Evolutionary conservation across 2,329 filamentous ascomycete species (phyloP).

Genomic region (Graphiopsis chlorocephala): DNA sequence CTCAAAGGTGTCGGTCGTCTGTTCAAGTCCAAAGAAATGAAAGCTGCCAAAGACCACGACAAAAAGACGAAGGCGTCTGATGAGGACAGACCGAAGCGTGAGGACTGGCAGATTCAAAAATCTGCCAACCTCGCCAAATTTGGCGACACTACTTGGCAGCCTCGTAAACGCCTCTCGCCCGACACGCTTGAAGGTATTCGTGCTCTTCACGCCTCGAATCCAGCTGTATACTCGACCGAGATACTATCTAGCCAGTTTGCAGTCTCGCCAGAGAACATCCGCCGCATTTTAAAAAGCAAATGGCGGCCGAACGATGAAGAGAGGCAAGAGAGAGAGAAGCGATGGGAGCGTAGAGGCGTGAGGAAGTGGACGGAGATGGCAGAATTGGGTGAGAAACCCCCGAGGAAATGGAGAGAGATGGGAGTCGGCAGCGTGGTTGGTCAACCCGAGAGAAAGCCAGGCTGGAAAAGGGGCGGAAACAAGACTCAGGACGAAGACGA

Average conservation of each 20-base stretch:
- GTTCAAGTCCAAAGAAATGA: neutral
- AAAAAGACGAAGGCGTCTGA: neutral
- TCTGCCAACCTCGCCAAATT: constrained; percentile 73
- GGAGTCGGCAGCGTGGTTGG: constrained; percentile 21
- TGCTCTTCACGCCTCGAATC: constrained; percentile 73
- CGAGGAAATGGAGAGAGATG: constrained; percentile 48
- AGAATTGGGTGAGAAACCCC: constrained; percentile 55
- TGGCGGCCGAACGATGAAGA: constrained; percentile 61
- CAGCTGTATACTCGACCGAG: constrained; percentile 70
- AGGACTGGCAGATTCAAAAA: constrained; percentile 75
- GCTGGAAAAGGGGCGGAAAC: constrained; percentile 9
- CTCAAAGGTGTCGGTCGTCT: neutral
- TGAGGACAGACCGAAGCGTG: constrained; percentile 27
- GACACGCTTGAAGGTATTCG: constrained; percentile 90
- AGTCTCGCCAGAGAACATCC: constrained; percentile 81
- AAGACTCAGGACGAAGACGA: neutral
- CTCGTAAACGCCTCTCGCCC: constrained; percentile 82
- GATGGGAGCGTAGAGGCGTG: constrained; percentile 50
- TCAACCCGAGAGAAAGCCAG: constrained; percentile 6
- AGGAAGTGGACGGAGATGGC: constrained; percentile 49
- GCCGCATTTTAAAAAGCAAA: constrained; percentile 78
- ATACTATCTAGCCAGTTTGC: constrained; percentile 76
- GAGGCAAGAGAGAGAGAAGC: constrained; percentile 39
- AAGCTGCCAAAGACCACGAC: constrained; percentile 12
- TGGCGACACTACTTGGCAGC: constrained; percentile 70